These are phyloP conservation scores for Platanus orientalis DNA, from an alignment of 164 flowering plant species.

Conservation along the genomic window DNA sequence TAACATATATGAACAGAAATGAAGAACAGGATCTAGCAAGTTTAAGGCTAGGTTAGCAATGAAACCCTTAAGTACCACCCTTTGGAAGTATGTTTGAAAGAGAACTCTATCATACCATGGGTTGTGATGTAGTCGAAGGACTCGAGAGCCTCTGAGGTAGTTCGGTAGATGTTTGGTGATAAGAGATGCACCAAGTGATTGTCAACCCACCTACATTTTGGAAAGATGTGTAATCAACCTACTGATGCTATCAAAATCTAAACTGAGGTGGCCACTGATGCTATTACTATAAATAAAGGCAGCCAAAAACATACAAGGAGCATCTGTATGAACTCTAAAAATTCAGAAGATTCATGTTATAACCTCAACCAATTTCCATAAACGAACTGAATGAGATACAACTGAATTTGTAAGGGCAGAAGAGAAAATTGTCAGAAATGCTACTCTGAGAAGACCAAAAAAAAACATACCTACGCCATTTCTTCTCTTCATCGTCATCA, in stretches of 20 bases:
- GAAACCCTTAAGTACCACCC: too few relatives aligned
- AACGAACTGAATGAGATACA: too few relatives aligned
- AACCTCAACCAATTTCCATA: too few relatives aligned
- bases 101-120: slow-evolving; percentile 41
- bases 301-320: not conserved
- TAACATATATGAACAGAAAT: too few relatives aligned
- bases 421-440: not conserved
- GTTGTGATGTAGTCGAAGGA: slow-evolving; percentile 80
- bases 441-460: not conserved
- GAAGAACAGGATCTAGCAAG: too few relatives aligned
- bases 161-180: slow-evolving; percentile 81
- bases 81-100: too few relatives aligned
- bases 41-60: too few relatives aligned
- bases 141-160: slow-evolving; percentile 73
- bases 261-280: not conserved
- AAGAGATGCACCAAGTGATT: slow-evolving; percentile 77
- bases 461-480: slow-evolving; percentile 66
- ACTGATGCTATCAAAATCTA: not conserved
- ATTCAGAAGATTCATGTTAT: not conserved
- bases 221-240: slow-evolving; percentile 5
- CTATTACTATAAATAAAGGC: not conserved
- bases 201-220: slow-evolving; percentile 77
- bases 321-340: not conserved
- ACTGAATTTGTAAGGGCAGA: too few relatives aligned
- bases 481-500: slow-evolving; percentile 60